phyloP scores from a whole-genome alignment of 2,329 filamentous ascomycete genomes.

The Chaetothyriales sp. region DNA sequence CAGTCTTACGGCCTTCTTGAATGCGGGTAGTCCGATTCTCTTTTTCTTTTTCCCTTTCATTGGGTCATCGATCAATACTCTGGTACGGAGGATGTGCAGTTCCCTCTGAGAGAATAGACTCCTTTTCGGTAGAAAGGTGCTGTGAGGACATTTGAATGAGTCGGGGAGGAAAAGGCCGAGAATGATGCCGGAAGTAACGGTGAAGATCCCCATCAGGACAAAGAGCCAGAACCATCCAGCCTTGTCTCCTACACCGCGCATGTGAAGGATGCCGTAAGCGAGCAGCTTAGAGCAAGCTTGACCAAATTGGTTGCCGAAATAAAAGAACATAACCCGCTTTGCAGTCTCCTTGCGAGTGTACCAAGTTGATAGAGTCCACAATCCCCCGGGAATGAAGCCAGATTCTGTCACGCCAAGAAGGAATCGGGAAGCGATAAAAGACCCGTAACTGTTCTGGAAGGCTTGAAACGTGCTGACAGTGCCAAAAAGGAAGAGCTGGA shows the following conservation, averaged over 20 bases:
- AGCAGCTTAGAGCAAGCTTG: conserved; percentile 29
- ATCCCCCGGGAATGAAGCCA: conserved; percentile 42
- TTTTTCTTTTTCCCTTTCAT: conserved; percentile 31
- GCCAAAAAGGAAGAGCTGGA: conserved; percentile 41
- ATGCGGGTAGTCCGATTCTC: conserved; percentile 31
- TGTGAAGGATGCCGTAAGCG: conserved; percentile 32
- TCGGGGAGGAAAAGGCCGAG: conserved; percentile 34
- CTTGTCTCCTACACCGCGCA: conserved; percentile 35
- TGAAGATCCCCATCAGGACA: conserved; percentile 40
- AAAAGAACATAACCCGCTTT: conserved; percentile 42
- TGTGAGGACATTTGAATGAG: conserved; percentile 31
- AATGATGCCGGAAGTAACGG: conserved; percentile 29
- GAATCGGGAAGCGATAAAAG: conserved; percentile 38
- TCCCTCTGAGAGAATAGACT: conserved; percentile 30
- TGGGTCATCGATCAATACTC: conserved; percentile 34
- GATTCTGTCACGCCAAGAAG: conserved; percentile 41
- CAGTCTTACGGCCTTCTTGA: conserved; percentile 28
- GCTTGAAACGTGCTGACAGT: conserved; percentile 42
- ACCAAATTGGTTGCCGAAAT: conserved; percentile 43
- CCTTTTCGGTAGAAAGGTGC: conserved; percentile 27
- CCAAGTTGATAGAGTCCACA: conserved; percentile 42
- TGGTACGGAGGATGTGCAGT: conserved; percentile 28
- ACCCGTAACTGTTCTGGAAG: conserved; percentile 35
- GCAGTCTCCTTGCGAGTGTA: conserved; percentile 41
- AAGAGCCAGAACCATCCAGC: conserved; percentile 48